Evolutionary conservation across 148 eudicot species (phyloP).

Genomic region (Rhododendron williamsianum): DNA sequence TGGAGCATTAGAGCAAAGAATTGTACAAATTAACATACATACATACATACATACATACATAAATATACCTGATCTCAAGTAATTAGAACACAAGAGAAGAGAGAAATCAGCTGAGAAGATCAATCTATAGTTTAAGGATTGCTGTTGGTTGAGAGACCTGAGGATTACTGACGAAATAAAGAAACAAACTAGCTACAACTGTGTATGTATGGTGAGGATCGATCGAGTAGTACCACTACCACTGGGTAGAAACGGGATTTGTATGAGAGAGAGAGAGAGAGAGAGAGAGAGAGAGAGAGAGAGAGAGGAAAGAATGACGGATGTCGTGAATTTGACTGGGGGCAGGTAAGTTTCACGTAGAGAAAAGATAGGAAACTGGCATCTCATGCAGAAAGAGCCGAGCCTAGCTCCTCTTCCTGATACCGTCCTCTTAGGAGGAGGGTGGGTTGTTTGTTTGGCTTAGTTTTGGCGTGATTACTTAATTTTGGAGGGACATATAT

Average conservation of each 20-base stretch:
- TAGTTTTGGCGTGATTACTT: slow-evolving; percentile 8
- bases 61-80: background rate
- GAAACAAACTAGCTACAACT: background rate
- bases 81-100: background rate
- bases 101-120: background rate
- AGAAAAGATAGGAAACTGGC: background rate
- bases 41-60: background rate
- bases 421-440: background rate
- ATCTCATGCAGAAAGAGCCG: slow-evolving; percentile 13
- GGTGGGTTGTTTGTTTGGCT: background rate
- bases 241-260: background rate
- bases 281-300: background rate
- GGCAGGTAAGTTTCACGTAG: background rate
- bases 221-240: background rate
- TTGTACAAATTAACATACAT: background rate
- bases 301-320: background rate
- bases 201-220: background rate
- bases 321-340: slow-evolving; percentile 11
- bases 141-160: background rate
- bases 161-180: background rate
- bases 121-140: background rate
- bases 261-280: too few species aligned
- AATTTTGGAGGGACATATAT: background rate
- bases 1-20: background rate
- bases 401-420: background rate